phyloP scores from a whole-genome alignment of 352 stramenopile genomes.

The Lagenidium giganteum region DNA sequence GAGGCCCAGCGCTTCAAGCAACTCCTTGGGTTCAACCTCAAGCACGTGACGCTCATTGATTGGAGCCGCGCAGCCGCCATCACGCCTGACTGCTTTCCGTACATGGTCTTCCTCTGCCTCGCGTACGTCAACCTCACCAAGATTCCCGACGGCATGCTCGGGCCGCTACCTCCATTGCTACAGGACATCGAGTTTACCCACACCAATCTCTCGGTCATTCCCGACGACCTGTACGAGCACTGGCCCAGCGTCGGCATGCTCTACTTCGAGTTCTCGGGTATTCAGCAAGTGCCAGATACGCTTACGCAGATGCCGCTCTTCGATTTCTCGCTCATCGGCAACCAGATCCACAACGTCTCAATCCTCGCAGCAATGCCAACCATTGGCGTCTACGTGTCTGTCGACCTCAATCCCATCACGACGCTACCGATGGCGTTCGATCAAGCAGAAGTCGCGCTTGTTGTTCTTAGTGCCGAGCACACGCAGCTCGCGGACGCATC shows the following conservation, averaged over 20 bases:
- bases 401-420: constrained; percentile 19
- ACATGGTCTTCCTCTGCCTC: too few species aligned
- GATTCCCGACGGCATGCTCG: constrained; percentile 6
- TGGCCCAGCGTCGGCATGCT: constrained; percentile 9
- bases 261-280: constrained; percentile 7
- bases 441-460: too few species aligned
- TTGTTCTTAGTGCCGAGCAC: too few species aligned
- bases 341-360: constrained; percentile 17
- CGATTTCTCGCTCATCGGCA: constrained; percentile 31
- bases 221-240: constrained; percentile 1
- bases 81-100: too few species aligned
- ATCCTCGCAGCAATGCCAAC: constrained; percentile 10
- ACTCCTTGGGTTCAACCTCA: constrained; percentile 5
- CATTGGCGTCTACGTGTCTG: constrained; percentile 17
- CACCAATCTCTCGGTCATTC: constrained; percentile 9
- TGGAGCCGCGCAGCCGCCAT: neutral
- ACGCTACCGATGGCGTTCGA: constrained; percentile 4
- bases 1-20: neutral
- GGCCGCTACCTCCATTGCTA: neutral
- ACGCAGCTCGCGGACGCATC: constrained; percentile 3
- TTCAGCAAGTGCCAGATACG: neutral
- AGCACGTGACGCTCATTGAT: neutral
- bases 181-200: constrained; percentile 5
- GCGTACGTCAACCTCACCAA: constrained; percentile 6
- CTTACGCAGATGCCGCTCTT: constrained; percentile 11